Base-by-base conservation (phyloP, 2,329 filamentous ascomycete genomes). In the Cladosporium sp. region DNA sequence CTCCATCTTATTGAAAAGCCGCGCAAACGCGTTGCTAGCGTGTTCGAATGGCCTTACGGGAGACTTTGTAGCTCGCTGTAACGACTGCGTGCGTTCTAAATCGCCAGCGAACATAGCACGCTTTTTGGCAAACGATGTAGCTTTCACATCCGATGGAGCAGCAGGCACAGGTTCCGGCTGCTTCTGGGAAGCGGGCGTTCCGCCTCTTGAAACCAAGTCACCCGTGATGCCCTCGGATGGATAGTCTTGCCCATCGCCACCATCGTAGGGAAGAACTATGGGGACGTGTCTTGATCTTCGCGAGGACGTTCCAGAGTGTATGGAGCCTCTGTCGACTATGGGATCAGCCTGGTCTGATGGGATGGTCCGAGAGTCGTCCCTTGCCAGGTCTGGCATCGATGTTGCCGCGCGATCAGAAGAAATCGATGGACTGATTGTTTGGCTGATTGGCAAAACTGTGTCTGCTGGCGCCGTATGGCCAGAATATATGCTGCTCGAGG, bases 41-140 rank as follows among this genome's bases (percentile, higher is more conserved):
- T 72, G 72, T 55, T 74, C 72, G 60, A 74, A 74, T 17, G 72
- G 64, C 51, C 72, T 66, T 14, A 74, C 72, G 30, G 72, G 69
- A 61, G 65, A 66, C 57, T 70, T 72, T 49, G 65, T 66, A 40
- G 64, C 60, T 39, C 66, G 66, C 47, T 70, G 69, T 45, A 73
- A 61, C 15, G 65, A 67, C 39, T 64, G 63, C 17, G 64, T 65
- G 20, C 59, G 60, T 55, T 71, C 69, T 56, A 69, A 64, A 36
- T 66, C 66, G 50, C 64, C 65, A 25, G 67, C 58, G 59, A 69
- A 71, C 11, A 66, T 65, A 4, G 69, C 67, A 17, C 69, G 66
- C 61, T 64, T 67, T 59, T 65, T 69, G 2, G 66, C 66, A 14
- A 64, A 47, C 17, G 59, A 59, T 20, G 58, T 54, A 14, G 55